phyloP scores from a whole-genome alignment of 2,329 filamentous ascomycete genomes.

The Botrytis tulipae region DNA sequence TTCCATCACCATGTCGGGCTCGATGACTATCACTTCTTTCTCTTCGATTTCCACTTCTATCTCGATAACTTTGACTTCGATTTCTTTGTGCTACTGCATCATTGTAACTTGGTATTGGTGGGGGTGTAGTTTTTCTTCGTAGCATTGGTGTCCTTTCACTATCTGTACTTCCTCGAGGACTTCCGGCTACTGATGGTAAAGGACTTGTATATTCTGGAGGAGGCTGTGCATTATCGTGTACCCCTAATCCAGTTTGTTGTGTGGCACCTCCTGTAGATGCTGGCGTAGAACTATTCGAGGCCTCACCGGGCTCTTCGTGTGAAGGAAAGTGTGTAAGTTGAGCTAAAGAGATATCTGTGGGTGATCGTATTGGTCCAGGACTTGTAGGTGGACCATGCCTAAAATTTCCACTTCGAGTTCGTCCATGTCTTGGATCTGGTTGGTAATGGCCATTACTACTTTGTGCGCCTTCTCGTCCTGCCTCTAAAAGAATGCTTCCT shows the following conservation, averaged over 20 bases:
- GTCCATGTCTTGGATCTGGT: conserved; percentile 56
- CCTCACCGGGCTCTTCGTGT: conserved; percentile 62
- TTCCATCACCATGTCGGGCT: conserved; percentile 22
- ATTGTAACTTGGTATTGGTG: conserved; percentile 40
- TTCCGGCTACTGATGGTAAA: conserved; percentile 49
- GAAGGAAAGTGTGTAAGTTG: conserved; percentile 72
- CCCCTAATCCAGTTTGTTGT: conserved; percentile 28
- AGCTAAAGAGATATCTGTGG: conserved; percentile 92
- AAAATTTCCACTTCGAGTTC: conserved; percentile 76
- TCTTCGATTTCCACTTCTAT: conserved; percentile 24
- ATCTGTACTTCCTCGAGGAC: conserved; percentile 51
- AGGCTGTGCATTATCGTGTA: conserved; percentile 55
- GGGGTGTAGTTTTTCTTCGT: conserved; percentile 34
- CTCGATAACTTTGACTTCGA: conserved; percentile 28
- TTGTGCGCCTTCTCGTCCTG: conserved; percentile 58
- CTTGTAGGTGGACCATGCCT: conserved; percentile 72
- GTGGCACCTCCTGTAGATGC: conserved; percentile 25
- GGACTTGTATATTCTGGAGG: conserved; percentile 73
- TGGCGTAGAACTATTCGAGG: conserved; percentile 40
- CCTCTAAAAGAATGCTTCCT: conserved; percentile 90
- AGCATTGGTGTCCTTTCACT: conserved; percentile 56
- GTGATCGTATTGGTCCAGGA: conserved; percentile 84
- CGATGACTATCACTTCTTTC: conserved; percentile 26
- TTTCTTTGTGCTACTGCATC: conserved; percentile 37
- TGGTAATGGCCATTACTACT: conserved; percentile 45